Base-by-base conservation (phyloP, 2,329 filamentous ascomycete genomes). In the Rutstroemia sp. region DNA sequence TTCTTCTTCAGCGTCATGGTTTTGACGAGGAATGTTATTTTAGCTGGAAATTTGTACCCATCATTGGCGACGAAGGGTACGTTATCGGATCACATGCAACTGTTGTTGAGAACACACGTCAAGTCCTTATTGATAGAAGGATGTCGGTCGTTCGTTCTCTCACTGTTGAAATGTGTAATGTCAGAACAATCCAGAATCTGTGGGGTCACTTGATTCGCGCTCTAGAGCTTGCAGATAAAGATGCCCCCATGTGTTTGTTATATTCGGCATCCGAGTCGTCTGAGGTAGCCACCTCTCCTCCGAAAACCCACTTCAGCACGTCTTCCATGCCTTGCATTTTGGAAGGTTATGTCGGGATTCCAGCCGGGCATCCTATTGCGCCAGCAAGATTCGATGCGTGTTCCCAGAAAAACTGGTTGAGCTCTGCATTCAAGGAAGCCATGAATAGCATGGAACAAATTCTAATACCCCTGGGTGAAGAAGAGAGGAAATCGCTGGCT, bases 21-120 rank as follows among this genome's bases (percentile, higher is more conserved):
- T 89, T 81, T 59, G 71, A 89, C 1, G 88, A 95, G 69, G 89
- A 94, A 67, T 84, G 87, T 0, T 92, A 88, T 67, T 92, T 92
- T 68, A 39, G 27, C 21, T 56, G 54, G 88, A 88, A 84, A 1
- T 83, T 92, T 44, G 85, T 92, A 25, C 89, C 89, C 0, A 76
- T 92, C 60, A 80, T 92, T 1, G 88, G 88, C 3, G 77, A 79
- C 39, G 85, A 91, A 58, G 89, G 89, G 2, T 81, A 80, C 10
- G 86, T 92, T 8, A 82, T 88, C 59, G 88, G 87, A 2, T 70
- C 92, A 19, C 23, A 46, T 23, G 44, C 19, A 46, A 23, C 16
- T 10, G 14, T 23, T 23, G 19, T 14, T 25, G 9, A 10, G 16
- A 21, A 10, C 23, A 25, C 14, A 7, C 14, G 21, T 16, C 8